Evolutionary conservation across 352 stramenopile genomes (phyloP), one percentile per base, ranked within the genome.

Genomic region (Stramenopiles sp.): DNA sequence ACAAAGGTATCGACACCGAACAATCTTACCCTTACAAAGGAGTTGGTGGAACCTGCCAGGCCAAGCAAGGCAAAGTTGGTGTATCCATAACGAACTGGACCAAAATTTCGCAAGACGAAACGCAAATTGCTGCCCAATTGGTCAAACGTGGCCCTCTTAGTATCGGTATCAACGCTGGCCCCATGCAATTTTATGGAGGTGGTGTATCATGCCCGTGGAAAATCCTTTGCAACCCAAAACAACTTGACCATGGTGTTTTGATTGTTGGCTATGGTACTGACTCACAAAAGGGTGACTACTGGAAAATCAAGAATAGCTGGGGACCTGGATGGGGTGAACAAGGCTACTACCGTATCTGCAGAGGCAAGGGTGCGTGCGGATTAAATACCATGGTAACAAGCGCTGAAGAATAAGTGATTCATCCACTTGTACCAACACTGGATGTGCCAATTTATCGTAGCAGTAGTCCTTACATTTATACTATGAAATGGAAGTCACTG

Each of bases 281-380:
- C 14, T 14, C 71, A 33, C 1, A 33, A 8, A 78, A 78, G 14
- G 71, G 71, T 31, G 71, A 93, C 55, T 98, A 96, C 84, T 98
- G 92, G 91, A 88, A 96, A 81, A 87, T 98, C 30, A 91, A 96
- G 82, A 98, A 98, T 87, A 97, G 95, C 81, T 98, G 94, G 94
- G 95, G 95, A 31, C 84, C 85, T 0, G 87, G 30, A 14, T 78
- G 71, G 71, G 71, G 71, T 14, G 71, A 78, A 31, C 4, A 78
- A 78, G 71, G 71, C 4, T 98, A 96, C 89, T 95, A 98, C 71
- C 88, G 88, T 25, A 84, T 98, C 0, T 86, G 92, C 7, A 92
- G 95, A 83, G 91, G 90, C 30, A 83, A 84, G 0, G 92, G 94
- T 86, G 80, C 84, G 80, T 97, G 93, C 84, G 93, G 93, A 14